Evolutionary conservation across 2,329 filamentous ascomycete genomes (phyloP).

Genomic region (Domatiomyces globalis): DNA sequence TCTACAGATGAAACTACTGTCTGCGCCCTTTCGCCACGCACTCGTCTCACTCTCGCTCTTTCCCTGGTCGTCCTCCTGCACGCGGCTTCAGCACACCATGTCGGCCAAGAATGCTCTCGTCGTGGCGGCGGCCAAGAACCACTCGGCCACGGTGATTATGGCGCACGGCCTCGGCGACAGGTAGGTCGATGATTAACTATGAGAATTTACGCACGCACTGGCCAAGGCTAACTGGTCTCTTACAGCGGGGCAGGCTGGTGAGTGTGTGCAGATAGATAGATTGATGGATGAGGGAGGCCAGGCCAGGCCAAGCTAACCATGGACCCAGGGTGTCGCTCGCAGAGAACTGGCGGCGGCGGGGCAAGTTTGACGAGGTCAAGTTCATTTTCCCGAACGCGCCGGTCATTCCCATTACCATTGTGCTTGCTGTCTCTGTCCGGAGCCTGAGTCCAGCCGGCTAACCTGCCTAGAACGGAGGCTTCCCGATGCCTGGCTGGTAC

Average conservation of each 20-base stretch:
- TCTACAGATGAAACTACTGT: neutral
- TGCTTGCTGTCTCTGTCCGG: constrained; percentile 28
- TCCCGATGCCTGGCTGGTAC: constrained; percentile 26
- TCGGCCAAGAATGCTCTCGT: constrained; percentile 40
- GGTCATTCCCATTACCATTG: constrained; percentile 68
- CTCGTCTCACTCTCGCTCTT: neutral
- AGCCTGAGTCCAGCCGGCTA: neutral
- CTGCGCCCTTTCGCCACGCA: neutral
- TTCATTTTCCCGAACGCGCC: constrained; percentile 93
- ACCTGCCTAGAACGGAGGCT: constrained; percentile 12
- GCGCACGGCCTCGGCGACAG: constrained; percentile 85
- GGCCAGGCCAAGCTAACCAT: neutral
- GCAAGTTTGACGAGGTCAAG: constrained; percentile 74
- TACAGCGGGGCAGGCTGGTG: constrained; percentile 37
- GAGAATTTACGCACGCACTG: neutral
- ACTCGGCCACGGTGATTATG: constrained; percentile 92
- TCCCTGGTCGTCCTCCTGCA: neutral
- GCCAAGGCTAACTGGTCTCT: constrained; percentile 8
- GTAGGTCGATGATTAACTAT: constrained; percentile 30
- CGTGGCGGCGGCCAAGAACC: constrained; percentile 63
- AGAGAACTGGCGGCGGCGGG: constrained; percentile 69
- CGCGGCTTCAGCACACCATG: constrained; percentile 1
- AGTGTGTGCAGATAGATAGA: constrained; percentile 4
- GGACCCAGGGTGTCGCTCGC: constrained; percentile 54
- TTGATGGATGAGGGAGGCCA: neutral